These are phyloP conservation scores for Rhizopus arrhizus DNA, from an alignment of 371 early-diverging fungal genomes.

Conservation along the genomic window DNA sequence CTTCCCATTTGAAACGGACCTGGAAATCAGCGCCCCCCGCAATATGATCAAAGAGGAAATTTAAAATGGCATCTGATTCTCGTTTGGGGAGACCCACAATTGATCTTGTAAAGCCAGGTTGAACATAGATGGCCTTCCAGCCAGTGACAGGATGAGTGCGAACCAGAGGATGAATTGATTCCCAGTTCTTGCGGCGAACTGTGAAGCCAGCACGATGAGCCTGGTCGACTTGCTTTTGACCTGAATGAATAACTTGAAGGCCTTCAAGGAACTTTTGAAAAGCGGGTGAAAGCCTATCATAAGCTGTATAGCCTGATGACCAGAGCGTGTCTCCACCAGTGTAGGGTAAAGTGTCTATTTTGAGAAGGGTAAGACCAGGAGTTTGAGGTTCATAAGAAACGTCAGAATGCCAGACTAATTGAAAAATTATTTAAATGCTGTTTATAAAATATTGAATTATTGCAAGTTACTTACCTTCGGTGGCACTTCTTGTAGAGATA, in stretches of 20 bases:
- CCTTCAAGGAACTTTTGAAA: conserved; percentile 62
- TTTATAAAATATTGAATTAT: neutral
- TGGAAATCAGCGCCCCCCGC: conserved; percentile 60
- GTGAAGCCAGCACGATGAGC: conserved; percentile 42
- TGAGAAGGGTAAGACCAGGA: conserved; percentile 58
- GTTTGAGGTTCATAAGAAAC: conserved; percentile 65
- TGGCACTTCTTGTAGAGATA: neutral
- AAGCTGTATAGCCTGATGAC: conserved; percentile 61
- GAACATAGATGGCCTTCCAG: conserved; percentile 66
- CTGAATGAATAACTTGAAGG: conserved; percentile 63
- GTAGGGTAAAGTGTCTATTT: conserved; percentile 55
- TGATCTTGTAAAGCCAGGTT: conserved; percentile 62
- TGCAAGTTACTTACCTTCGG: neutral
- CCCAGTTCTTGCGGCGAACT: conserved; percentile 50
- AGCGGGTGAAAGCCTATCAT: conserved; percentile 63
- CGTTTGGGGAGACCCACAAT: conserved; percentile 56
- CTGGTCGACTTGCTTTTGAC: conserved; percentile 46
- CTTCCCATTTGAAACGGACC: conserved; percentile 66
- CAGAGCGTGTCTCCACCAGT: conserved; percentile 66
- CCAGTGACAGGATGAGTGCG: conserved; percentile 75
- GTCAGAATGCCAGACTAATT: conserved; percentile 56
- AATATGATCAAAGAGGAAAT: conserved; percentile 47
- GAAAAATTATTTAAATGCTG: neutral
- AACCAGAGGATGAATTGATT: conserved; percentile 57
- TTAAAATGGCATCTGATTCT: conserved; percentile 61